Evolutionary conservation across 2,329 filamentous ascomycete species (phyloP), one percentile per base, ranked within the genome.

Genomic region (Thelonectria blattea): DNA sequence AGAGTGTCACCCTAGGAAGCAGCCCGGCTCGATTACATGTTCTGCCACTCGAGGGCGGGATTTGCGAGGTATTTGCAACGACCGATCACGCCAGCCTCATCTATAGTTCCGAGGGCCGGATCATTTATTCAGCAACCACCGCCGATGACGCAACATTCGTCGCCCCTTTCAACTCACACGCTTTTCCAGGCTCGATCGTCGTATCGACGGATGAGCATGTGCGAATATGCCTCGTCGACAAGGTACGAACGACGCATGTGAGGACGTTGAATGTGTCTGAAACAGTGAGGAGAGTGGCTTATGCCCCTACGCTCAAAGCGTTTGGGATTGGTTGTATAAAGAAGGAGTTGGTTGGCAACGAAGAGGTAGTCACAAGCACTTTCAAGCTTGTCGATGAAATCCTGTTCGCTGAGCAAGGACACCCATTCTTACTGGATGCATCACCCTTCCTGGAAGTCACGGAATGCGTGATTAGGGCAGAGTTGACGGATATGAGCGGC

Each of bases 41-140:
- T 20, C 78, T 99, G 2, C 91, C 93, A 0, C 85, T 89, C 52
- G 81, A 81, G 1, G 80, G 88, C 49, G 86, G 85, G 0, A 79
- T 92, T 0, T 91, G 84, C 72, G 96, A 91, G 68, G 88, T 99
- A 0, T 96, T 99, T 73, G 92, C 93, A 0, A 96, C 92, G 0
- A 97, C 93, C 58, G 95, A 99, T 70, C 92, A 97, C 72, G 91
- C 95, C 0, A 97, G 92, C 64, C 78, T 99, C 56, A 97, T 99
- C 50, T 97, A 99, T 72, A 91, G 91, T 9, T 88, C 89, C 0
- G 93, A 97, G 72, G 92, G 91, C 1, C 86, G 93, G 20, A 90
- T 97, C 42, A 88, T 97, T 1, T 99, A 96, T 77, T 97, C 93
- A 5, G 93, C 95, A 2, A 92, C 97, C 1, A 97, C 94, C 12